Percentiles rank a stretch among this genome's conserved stretches.
Conservation (phyloP, 495 filamentous ascomycete genomes). For the Penicillium macrosclerotiorum region DNA sequence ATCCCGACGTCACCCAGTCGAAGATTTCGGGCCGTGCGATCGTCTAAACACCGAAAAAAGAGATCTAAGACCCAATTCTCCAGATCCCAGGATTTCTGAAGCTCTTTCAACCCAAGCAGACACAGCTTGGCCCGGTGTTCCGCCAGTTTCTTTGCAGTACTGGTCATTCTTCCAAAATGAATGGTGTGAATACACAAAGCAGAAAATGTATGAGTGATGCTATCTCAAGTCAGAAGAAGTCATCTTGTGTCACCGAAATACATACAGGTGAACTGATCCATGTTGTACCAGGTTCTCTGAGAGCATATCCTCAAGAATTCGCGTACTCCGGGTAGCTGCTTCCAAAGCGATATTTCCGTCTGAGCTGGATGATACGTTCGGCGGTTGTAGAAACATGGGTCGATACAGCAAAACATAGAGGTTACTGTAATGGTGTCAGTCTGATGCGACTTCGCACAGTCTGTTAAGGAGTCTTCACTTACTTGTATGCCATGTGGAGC, state of each 20-base stretch:
- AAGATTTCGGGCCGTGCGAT: constrained; percentile 40
- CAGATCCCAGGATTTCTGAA: constrained; percentile 49
- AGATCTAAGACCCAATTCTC: constrained; percentile 48
- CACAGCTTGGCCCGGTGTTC: constrained; percentile 48
- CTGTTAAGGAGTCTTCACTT: neutral
- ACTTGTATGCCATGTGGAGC: constrained; percentile 47
- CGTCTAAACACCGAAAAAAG: constrained; percentile 46
- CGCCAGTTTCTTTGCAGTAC: constrained; percentile 40
- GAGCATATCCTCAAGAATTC: constrained; percentile 47
- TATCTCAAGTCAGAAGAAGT: constrained; percentile 9
- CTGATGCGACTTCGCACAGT: too few relatives aligned
- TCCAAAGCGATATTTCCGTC: constrained; percentile 39
- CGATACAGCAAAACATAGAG: constrained; percentile 41
- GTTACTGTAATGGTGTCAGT: constrained; percentile 25
- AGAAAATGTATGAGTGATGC: constrained; percentile 48
- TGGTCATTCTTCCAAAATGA: constrained; percentile 34
- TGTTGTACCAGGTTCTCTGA: constrained; percentile 46
- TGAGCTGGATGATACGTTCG: constrained; percentile 14
- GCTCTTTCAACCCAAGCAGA: constrained; percentile 43
- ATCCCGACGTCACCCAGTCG: constrained; percentile 21
- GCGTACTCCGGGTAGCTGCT: constrained; percentile 41
- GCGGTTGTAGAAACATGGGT: constrained; percentile 32
- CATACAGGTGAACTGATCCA: constrained; percentile 44
- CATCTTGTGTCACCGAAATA: neutral
- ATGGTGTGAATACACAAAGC: constrained; percentile 50